phyloP scores from a whole-genome alignment of 176 grass and related monocot species.

The Canna indica region DNA sequence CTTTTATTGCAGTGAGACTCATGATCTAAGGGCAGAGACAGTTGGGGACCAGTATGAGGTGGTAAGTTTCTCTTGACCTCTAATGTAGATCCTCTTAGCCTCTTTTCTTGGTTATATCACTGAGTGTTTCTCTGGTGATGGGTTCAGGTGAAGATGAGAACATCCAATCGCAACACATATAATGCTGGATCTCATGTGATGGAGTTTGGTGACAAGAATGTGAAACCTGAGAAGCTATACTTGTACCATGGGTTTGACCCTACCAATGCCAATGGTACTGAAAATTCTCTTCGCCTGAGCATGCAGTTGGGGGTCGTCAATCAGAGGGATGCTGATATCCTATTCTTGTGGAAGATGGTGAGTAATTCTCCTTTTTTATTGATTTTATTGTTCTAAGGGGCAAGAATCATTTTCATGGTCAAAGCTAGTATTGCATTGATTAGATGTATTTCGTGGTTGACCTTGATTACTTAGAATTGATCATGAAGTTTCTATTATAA shows the following conservation, averaged over 20 bases:
- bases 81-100: not conserved
- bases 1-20: slow-evolving; percentile 48
- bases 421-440: too few species aligned
- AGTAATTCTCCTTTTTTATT: slow-evolving; percentile 7
- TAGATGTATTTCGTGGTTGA: too few species aligned
- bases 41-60: slow-evolving; percentile 57
- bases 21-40: slow-evolving; percentile 75
- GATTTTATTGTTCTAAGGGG: not conserved
- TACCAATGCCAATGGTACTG: slow-evolving; percentile 42
- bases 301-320: slow-evolving; percentile 39
- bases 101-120: not conserved
- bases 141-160: slow-evolving; percentile 71
- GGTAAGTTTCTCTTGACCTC: slow-evolving; percentile 35
- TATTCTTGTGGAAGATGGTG: slow-evolving; percentile 87
- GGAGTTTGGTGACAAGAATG: slow-evolving; percentile 87
- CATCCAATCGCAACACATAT: slow-evolving; percentile 34
- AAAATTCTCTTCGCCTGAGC: slow-evolving; percentile 32
- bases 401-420: too few species aligned
- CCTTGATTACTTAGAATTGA: too few species aligned
- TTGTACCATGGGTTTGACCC: slow-evolving; percentile 88
- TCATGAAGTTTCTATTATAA: too few species aligned
- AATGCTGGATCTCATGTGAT: slow-evolving; percentile 71
- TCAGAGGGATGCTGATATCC: slow-evolving; percentile 83
- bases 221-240: slow-evolving; percentile 74
- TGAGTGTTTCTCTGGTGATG: not conserved